Evolutionary conservation across 2,329 filamentous ascomycete genomes (phyloP).

Genomic region (Anthostomella pinea): DNA sequence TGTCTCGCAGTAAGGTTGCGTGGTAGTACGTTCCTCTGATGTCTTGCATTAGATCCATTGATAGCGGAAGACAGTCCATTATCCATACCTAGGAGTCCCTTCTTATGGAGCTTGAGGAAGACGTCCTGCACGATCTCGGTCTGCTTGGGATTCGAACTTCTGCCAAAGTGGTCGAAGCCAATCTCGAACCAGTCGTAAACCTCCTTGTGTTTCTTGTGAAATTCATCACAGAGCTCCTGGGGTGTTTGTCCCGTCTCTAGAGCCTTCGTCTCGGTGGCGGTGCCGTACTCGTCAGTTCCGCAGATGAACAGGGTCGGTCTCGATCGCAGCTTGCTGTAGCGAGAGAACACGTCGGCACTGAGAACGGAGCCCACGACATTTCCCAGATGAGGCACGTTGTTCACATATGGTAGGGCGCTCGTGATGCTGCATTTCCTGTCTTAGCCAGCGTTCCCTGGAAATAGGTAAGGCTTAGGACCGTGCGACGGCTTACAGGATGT

Average conservation of each 20-base stretch:
- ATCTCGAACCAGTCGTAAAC: slow-evolving; percentile 98
- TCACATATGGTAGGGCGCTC: slow-evolving; percentile 82
- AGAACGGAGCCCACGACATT: slow-evolving; percentile 87
- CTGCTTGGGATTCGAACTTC: slow-evolving; percentile 84
- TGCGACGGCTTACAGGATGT: slow-evolving; percentile 56
- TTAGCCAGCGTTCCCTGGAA: no score
- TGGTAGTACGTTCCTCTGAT: slow-evolving; percentile 83
- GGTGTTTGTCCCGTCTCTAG: slow-evolving; percentile 83
- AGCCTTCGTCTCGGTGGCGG: slow-evolving; percentile 92
- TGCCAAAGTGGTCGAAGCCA: slow-evolving; percentile 90
- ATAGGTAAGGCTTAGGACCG: no score
- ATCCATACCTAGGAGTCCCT: slow-evolving; percentile 55
- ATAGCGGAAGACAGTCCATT: slow-evolving; percentile 45
- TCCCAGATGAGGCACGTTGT: slow-evolving; percentile 78
- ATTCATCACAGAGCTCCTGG: slow-evolving; percentile 84
- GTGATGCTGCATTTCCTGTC: slow-evolving; percentile 58
- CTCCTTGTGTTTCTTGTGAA: slow-evolving; percentile 83
- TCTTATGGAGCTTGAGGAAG: slow-evolving; percentile 82
- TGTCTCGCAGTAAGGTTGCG: slow-evolving; percentile 84
- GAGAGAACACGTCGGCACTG: slow-evolving; percentile 75
- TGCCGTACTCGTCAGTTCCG: slow-evolving; percentile 92
- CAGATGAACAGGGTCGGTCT: slow-evolving; percentile 82
- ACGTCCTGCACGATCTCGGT: slow-evolving; percentile 92
- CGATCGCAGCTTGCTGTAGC: slow-evolving; percentile 76
- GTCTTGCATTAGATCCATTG: no score